Evolutionary conservation across 345 rosid genomes (phyloP).

Genomic region (Durio zibethinus): DNA sequence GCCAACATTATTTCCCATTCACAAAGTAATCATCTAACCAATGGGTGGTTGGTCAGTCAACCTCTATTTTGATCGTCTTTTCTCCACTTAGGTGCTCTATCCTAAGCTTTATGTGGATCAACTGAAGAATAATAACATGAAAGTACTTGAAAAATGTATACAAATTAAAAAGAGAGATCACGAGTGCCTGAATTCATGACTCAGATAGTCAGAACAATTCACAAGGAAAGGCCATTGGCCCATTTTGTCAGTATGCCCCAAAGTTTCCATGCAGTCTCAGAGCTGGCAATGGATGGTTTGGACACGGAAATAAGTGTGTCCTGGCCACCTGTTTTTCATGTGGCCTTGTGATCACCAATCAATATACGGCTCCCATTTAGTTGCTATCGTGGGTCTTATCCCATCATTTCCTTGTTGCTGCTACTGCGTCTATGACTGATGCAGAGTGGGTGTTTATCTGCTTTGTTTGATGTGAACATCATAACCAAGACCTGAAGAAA

Average conservation of each 20-base stretch:
- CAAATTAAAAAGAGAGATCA: neutral
- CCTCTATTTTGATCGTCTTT: neutral
- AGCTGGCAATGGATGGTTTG: neutral
- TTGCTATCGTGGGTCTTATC: neutral
- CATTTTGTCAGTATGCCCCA: neutral
- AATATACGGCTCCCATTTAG: neutral
- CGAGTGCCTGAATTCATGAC: neutral
- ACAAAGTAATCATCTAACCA: neutral
- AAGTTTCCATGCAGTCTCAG: neutral
- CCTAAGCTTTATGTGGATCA: neutral
- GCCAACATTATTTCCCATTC: too few species aligned
- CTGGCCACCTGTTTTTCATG: neutral
- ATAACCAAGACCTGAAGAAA: neutral
- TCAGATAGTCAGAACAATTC: neutral
- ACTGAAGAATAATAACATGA: neutral
- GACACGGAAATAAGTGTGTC: neutral
- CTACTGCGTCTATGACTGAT: neutral
- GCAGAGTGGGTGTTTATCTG: neutral
- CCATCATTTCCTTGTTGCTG: neutral
- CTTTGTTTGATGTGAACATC: neutral
- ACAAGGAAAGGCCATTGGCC: neutral
- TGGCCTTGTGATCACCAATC: neutral
- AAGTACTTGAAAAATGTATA: neutral
- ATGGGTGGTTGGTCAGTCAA: neutral
- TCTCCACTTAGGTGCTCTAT: neutral